Conservation (phyloP, 148 eudicot species). For the Arctostaphylos glauca region DNA sequence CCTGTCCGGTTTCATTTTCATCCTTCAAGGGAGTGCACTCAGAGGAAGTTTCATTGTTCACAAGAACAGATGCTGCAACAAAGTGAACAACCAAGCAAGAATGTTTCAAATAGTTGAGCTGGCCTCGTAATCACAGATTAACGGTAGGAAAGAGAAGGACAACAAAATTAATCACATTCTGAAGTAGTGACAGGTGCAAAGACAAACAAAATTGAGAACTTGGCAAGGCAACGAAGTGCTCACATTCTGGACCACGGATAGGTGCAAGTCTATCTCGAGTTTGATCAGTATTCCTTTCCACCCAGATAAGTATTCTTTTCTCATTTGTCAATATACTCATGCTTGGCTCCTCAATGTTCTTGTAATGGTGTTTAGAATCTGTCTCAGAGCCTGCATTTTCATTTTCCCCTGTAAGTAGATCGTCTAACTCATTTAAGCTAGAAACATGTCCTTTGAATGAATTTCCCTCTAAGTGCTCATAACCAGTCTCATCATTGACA, state of each 20-base stretch:
- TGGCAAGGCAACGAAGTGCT: neutral
- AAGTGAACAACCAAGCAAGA: neutral
- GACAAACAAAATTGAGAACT: neutral
- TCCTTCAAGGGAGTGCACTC: slow-evolving; percentile 11
- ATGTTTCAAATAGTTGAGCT: neutral
- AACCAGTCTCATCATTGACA: neutral
- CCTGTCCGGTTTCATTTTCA: slow-evolving; percentile 4
- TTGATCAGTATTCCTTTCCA: neutral
- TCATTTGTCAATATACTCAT: neutral
- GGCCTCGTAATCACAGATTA: neutral
- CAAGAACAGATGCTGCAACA: neutral
- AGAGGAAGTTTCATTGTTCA: neutral
- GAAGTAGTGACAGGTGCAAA: too few species aligned
- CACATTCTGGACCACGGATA: neutral
- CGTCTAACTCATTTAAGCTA: neutral
- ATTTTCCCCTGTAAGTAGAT: neutral
- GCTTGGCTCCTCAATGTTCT: neutral
- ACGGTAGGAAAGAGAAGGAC: neutral
- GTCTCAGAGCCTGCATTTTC: neutral
- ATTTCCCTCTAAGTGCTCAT: slow-evolving; percentile 1
- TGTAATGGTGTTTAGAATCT: neutral
- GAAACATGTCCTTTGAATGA: neutral
- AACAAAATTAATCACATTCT: neutral
- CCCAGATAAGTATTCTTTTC: neutral
- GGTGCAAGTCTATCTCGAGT: neutral